Base-by-base conservation (phyloP, 352 stramenopile species). In the Globisporangium solare region DNA sequence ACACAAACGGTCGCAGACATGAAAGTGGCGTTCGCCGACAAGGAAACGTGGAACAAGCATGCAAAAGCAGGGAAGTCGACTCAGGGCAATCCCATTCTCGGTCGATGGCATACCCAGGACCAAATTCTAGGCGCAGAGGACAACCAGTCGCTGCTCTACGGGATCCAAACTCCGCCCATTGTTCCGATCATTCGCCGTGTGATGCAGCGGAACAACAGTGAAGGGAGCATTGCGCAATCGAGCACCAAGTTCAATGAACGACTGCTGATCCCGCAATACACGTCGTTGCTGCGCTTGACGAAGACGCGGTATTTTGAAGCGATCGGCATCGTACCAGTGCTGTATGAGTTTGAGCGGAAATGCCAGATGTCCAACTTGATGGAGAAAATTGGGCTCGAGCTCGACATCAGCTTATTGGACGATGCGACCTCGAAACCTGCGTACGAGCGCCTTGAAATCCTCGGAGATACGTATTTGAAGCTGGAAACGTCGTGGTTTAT, bases 311-410 rank as follows among this genome's bases (percentile, higher is more conserved):
- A 84, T 31, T 90, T 92, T 57, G 74, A 93, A 57, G 83, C 75
- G 10, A 91, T 93, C 60, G 79, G 85, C 7, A 71, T 95, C 32
- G 67, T 95, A n/a, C 83, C 85, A 18, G 56, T 95, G 47, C 66
- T 95, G 5, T 93, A 92, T 47, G 85, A 95, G 51, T 95, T 95
- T 58, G 85, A 95, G 56, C 80, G 85, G 59, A 95, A 95, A 57
- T 92, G 81, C 42, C 85, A 95, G 57, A 86, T 95, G 58, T 93
- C 85, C 15, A 73, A 82, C n/a, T 67, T 95, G n/a, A 95, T 95
- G 85, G 62, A 41, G 1, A 63, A 77, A 37, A 90, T 95, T 47
- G 83, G 83, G 17, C 32, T 90, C 32, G 81, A 93, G 43, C 58
- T 95, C 0, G 79, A 95, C 37, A 75, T 90, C 57, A 58, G 61